Evolutionary conservation across 768 basidiomycete genomes (phyloP), one percentile per base, ranked within the genome.

Genomic region (Clathrus columnatus): DNA sequence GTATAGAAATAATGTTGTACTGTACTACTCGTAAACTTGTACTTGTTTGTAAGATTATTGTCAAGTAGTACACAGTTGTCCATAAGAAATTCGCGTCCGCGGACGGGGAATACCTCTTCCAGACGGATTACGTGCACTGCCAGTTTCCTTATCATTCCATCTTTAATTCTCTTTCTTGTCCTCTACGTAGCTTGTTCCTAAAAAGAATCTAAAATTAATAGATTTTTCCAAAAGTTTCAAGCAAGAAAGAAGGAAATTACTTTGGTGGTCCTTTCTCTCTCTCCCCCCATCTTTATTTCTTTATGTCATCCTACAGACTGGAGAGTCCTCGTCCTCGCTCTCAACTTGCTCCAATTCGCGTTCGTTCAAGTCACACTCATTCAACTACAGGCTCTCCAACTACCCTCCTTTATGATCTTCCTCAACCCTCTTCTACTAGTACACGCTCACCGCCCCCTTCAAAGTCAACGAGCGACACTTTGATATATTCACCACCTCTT

Each of bases 401-500:
- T 65, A 79, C 84, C 50, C 80, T 87, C 65, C 82, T 87, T 70
- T 87, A 87, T 68, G 83, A 87, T 70, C 76, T 87, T 59, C 85
- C 86, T 61, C 53, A 54, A 30, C 76, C 84, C 16, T 69, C 82
- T 8, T 69, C 73, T 21, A 73, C 79, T 17, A 69, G 78, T 65
- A 43, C 48, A 30, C 60, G 47, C 29, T 76, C 82, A 1, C 82
- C 85, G 7, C 80, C 84, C 20, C 77, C 72, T 58, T 81, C 77
- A 63, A 76, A 81, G 18, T 71, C 68, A 61, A 68, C 75, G 16
- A 11, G n/a, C 36, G 73, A 69, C 56, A 61, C 66, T 18, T 66
- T 70, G 30, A 63, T 77, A 24, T 64, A 68, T 43, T 82, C 82
- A 18, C 84, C 85, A 24, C 18, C 49, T 26, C 14, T 46, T 6